Conservation (phyloP, 805 yeast genomes). For the Cyberlindnera samutprakarnensis region DNA sequence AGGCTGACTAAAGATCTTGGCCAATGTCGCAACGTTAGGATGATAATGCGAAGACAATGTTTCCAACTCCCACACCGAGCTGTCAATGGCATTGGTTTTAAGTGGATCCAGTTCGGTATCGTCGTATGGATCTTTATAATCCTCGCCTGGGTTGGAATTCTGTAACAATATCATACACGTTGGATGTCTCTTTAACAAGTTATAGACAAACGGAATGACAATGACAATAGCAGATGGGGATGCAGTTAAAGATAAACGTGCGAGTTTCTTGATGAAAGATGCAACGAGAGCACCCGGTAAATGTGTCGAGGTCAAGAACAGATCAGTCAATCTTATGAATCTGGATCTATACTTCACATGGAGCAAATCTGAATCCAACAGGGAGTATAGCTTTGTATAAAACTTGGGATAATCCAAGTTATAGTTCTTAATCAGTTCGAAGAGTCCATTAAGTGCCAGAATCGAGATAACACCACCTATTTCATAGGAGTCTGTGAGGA, state of each 20-base stretch:
- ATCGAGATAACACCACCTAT: slow-evolving; percentile 56
- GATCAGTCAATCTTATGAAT: slow-evolving; percentile 78
- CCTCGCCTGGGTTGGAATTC: slow-evolving; percentile 21
- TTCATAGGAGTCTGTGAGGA: slow-evolving; percentile 79
- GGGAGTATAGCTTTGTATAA: slow-evolving; percentile 70
- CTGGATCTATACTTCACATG: slow-evolving; percentile 79
- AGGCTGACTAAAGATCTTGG: slow-evolving; percentile 83
- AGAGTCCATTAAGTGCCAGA: slow-evolving; percentile 79
- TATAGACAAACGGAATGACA: slow-evolving; percentile 85
- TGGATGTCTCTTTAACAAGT: slow-evolving; percentile 85
- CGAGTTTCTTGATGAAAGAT: slow-evolving; percentile 77
- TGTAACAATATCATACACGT: slow-evolving; percentile 89
- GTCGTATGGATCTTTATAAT: slow-evolving; percentile 60
- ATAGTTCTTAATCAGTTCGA: slow-evolving; percentile 71
- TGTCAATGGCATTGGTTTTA: slow-evolving; percentile 67
- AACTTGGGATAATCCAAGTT: slow-evolving; percentile 92
- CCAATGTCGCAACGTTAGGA: slow-evolving; percentile 90
- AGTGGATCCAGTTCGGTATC: slow-evolving; percentile 64
- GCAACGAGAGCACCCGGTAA: slow-evolving; percentile 78
- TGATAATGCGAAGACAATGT: slow-evolving; percentile 80
- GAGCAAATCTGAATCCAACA: slow-evolving; percentile 68
- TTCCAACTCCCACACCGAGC: slow-evolving; percentile 90
- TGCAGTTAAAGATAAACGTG: slow-evolving; percentile 66
- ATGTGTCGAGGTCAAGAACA: slow-evolving; percentile 83
- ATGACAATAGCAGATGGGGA: slow-evolving; percentile 88